Evolutionary conservation across 495 filamentous ascomycete genomes (phyloP), one percentile per base, ranked within the genome.

Genomic region (Entonaema liquescens): DNA sequence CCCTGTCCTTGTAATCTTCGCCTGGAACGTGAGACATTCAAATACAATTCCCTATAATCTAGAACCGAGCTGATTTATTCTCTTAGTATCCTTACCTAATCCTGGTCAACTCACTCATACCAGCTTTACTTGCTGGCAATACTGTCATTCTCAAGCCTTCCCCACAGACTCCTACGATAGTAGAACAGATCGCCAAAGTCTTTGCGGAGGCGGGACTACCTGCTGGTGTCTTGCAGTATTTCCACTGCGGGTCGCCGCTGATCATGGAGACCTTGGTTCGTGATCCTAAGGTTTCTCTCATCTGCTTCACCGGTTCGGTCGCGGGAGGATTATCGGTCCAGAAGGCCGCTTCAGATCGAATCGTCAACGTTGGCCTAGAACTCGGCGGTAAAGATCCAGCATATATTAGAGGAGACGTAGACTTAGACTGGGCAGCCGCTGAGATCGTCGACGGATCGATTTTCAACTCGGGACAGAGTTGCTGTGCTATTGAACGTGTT

Each of bases 401-500:
- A 8, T 97, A 97, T 72, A 85, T 98, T 17, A 86, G 94, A 58
- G 86, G 84, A 12, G 95, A 98, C 77, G 93, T 97, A 1, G 92
- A 97, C 75, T 79, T 96, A 21, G 86, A 87, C 29, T 97, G 93
- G 94, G 94, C 91, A 0, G 94, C 94, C 1, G 93, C 92, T 73
- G 93, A 97, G 79, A 93, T 97, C 65, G 92, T 97, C 29, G 94
- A 97, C 73, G 93, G 95, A 3, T 93, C 94, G 3, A 83, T 99
- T 40, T 99, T 98, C 84, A 99, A 98, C 80, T 96, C 93, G 31
- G 95, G 95, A 21, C 95, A 99, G 79, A 97, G 93, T 73, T 99
- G 95, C 83, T 98, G 95, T 80, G 89, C 91, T 5, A 86, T 98
- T 55, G 95, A 98, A 82, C 86, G 95, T 26, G 89, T 99, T 6